Evolutionary conservation across 2,329 filamentous ascomycete species (phyloP), one percentile per base, ranked within the genome.

Genomic region (Phialophora tarda): DNA sequence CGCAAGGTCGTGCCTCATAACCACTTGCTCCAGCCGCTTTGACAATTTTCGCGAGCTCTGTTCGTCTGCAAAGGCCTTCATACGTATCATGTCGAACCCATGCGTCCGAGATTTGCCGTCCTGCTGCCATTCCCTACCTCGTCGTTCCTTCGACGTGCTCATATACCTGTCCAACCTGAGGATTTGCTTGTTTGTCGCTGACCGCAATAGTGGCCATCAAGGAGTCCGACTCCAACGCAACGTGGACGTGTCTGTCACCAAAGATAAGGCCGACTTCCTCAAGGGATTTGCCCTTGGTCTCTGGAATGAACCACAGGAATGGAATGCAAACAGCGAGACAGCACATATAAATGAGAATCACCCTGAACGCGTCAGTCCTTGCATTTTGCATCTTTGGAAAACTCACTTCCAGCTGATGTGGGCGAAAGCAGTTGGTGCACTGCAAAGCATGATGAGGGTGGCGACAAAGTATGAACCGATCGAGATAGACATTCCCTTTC

Each of bases 291-390:
- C 89, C 89, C 50, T 87, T 86, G 0, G 90, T 92, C 78, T 92
- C 85, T 0, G 89, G 89, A 11, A 77, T 60, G 21, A 71, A 64
- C 23, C 56, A 72, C 17, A 84, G 76, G 70, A 92, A 82, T 75
- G 86, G 85, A 73, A 91, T 87, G 75, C 92, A 89, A 57, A 92
- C 75, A 50, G 87, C 87, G 72, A 91, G 90, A 5, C 82, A 82
- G 1, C 83, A 83, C 74, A 90, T 90, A 81, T 92, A 92, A 17
- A 87, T 84, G 11, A 84, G 91, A 74, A 94, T 94, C 69, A 94
- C 82, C 77, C 93, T 85, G 77, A 92, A 87, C 87, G 72, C 85
- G 77, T 79, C 83, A 86, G 64, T 28, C 12, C 38, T 14, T n/a
- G 50, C 50, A 24, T 4, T 58, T 44, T 3, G 30, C 17, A 34